Evolutionary conservation across 1,284 basidiomycete species (phyloP), one percentile per base, ranked within the genome.

Genomic region (Melanopsichium pennsylvanicum): DNA sequence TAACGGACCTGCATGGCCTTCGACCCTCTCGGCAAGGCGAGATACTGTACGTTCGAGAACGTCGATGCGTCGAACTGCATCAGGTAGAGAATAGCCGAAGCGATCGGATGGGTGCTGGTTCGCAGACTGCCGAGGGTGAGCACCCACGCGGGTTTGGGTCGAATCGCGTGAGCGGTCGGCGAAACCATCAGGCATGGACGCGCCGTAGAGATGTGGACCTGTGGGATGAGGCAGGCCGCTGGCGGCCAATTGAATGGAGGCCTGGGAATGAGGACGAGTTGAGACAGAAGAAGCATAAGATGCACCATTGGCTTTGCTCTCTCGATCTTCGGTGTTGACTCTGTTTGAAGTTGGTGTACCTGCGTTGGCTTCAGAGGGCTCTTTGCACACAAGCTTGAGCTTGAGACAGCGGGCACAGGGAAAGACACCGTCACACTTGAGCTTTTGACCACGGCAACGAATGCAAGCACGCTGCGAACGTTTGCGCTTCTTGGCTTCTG

Each of bases 361-460:
- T 0, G 52, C 16, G 21, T 48, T 59, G 23, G 55, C 39, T 18
- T 69, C 66, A 21, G 55, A 62, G 2, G 66, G 66, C 47, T 69
- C 66, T 46, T 59, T 62, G 55, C 66, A 69, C 4, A 61, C 55
- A 6, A 69, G 50, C 40, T 69, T 69, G 40, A 69, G 55, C 42
- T 69, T 69, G 39, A 62, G 50, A 32, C 66, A 69, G 22, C 66
- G 43, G 3, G 54, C 66, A 35, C 66, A 69, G 2, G 66, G 66
- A 22, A 69, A 69, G 15, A 69, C 66, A 27, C 66, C 66, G 22
- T 69, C 66, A 29, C 66, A 69, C 22, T 69, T 69, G 38, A 69
- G 66, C 43, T 69, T 69, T 40, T 69, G 66, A 29, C 66, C 59
- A 12, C 59, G 58, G 18, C 66, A 69, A 4, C 66, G 54, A n/a